Base-by-base conservation (phyloP, 164 flowering plant species). In the Sextonia rubra region DNA sequence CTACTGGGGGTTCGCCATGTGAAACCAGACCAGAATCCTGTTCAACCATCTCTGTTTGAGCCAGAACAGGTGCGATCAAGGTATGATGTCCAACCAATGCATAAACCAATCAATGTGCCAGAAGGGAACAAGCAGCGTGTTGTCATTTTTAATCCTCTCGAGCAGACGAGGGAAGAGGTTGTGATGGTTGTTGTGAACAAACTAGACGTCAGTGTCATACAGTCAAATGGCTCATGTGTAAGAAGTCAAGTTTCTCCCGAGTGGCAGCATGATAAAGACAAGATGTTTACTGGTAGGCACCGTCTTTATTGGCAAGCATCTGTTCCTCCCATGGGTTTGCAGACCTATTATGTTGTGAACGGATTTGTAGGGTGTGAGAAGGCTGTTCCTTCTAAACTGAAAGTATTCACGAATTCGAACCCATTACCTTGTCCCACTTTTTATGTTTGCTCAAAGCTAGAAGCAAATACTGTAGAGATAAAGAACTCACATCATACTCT, bases 211-310 rank as follows among this genome's bases (percentile, higher is more conserved):
- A 78, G 89, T 68, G 91, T 96, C 60, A 66, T 96, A 78, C 91
- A 87, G 68, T 85, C 97, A 22, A 92, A 93, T 77, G 91, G 97
- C 95, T 89, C 97, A 7, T 96, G 97, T 75, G 84, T 93, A 61
- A 79, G 77, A 73, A 92, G 97, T 81, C 98, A 96, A 77, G 74
- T 93, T 76, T 91, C 92, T 77, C 99, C 99, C 12, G 98, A 93
- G 81, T 76, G 82, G 78, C 90, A 86, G 78, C 95, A 96, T 73
- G 83, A 86, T 30, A 82, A 75, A 56, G 82, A 73, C 73, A 85
- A 83, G 47, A 65, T 83, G 61, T 93, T 90, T 74, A 87, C 97
- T 47, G 97, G 97, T 49, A 86, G 88, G 81, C 99, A 96, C 75
- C 95, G 97, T 64, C 71, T 96, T 9, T 86, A 89, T 66, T 96